Evolutionary conservation across 306 rosid genomes (phyloP), one percentile per base, ranked within the genome.

Genomic region (Quercus mongolica): DNA sequence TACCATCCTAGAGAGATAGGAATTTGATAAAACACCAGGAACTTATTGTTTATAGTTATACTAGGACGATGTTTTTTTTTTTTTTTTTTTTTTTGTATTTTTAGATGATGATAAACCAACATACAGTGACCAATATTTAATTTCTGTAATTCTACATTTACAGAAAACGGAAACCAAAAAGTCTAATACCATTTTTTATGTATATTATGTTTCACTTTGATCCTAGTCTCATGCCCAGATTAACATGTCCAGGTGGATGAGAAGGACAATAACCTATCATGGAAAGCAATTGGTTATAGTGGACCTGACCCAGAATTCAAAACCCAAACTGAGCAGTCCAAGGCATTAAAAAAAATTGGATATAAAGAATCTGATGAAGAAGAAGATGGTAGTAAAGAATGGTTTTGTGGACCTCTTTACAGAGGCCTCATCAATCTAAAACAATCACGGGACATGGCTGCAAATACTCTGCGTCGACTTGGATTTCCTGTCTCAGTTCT

Each of bases 211-310:
- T 35, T n/a, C 9, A 5, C n/a, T 18, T n/a, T 3, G 2, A 58
- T 21, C 64, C 14, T 58, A 19, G 20, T 62, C 68, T 62, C 4
- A 62, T 13, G n/a, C 31, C 18, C 3, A 70, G 28, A 17, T 75
- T 52, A 38, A 57, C 41, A 56, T 21, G 80, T 74, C 73, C 88
- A 93, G 97, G 18, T 89, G 65, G 91, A 93, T 75, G 92, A 88
- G 70, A 82, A 91, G 75, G 83, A 80, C 51, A 86, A 87, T 2
- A 93, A 91, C 75, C 4, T 31, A 31, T 65, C 94, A 80, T 93
- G 97, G 97, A 84, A 87, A 64, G 97, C 97, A 73, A 91, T 93
- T 25, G 93, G 90, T 72, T 93, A 93, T 52, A 69, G 76, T 1
- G 94, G 98, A 76, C 90, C 92, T 11, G 94, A 93, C 56, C 92